Evolutionary conservation across 352 stramenopile genomes (phyloP).

Genomic region (Phytophthora pseudosyringae): DNA sequence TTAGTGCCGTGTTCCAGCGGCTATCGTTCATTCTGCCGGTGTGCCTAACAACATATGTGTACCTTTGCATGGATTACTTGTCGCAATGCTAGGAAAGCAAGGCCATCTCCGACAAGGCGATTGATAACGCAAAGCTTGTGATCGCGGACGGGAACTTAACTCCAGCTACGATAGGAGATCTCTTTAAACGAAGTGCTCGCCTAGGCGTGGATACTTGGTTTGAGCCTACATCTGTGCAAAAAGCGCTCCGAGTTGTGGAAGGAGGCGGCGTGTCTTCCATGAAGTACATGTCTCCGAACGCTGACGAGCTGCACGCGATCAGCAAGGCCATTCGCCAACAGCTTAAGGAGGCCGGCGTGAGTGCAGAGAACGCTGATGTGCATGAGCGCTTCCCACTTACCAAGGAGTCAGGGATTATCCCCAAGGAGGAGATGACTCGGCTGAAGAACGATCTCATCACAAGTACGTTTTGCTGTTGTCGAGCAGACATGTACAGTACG

Average conservation of each 20-base stretch:
- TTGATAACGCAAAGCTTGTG: constrained; percentile 61
- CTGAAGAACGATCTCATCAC: constrained; percentile 79
- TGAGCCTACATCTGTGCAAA: constrained; percentile 87
- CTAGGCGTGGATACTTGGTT: constrained; percentile 72
- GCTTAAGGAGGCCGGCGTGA: constrained; percentile 26
- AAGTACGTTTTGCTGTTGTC: constrained; percentile 26
- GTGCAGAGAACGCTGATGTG: constrained; percentile 13
- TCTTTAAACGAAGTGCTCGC: constrained; percentile 54
- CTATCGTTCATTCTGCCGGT: not conserved
- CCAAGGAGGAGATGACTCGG: constrained; percentile 50
- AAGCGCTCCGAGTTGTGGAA: constrained; percentile 70
- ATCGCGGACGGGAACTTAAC: constrained; percentile 85
- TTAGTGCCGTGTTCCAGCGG: constrained; percentile 31
- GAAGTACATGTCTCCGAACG: constrained; percentile 82
- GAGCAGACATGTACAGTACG: not conserved
- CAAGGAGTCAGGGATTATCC: constrained; percentile 51
- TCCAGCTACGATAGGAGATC: constrained; percentile 41
- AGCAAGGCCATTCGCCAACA: constrained; percentile 58
- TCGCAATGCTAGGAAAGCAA: constrained; percentile 45
- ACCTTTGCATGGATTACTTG: not conserved
- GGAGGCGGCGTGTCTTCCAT: constrained; percentile 52
- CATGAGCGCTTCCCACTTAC: constrained; percentile 64
- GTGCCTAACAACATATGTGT: constrained; percentile 9
- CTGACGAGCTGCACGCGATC: constrained; percentile 76
- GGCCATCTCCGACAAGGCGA: constrained; percentile 48